phyloP scores from a whole-genome alignment of 192 early-diverging fungal genomes.

The Coemansia sp. region DNA sequence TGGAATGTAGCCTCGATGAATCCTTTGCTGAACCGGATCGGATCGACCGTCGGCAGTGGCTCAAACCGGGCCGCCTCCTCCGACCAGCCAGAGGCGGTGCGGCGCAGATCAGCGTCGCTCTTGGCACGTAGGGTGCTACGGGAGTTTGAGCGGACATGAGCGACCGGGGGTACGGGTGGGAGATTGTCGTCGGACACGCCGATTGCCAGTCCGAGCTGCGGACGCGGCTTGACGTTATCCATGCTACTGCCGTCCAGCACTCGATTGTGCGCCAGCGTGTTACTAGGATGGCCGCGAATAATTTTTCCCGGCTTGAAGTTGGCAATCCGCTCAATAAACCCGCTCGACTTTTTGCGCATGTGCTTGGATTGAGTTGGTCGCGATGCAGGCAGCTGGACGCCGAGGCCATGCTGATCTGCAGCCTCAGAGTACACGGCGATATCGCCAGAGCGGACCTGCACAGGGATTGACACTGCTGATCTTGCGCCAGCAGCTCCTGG shows the following conservation, averaged over 20 bases:
- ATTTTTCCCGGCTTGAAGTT: constrained; percentile 12
- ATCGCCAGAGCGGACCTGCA: neutral
- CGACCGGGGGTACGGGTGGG: neutral
- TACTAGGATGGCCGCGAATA: neutral
- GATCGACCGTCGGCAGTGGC: constrained; percentile 37
- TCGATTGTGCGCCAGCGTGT: neutral
- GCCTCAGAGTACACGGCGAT: neutral
- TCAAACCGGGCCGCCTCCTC: constrained; percentile 16
- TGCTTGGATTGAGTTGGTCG: constrained; percentile 4
- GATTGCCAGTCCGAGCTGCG: constrained; percentile 24
- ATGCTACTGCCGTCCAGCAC: neutral
- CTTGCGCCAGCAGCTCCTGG: neutral
- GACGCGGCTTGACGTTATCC: constrained; percentile 37
- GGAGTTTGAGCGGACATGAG: neutral
- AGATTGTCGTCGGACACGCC: neutral
- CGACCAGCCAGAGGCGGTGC: constrained; percentile 16
- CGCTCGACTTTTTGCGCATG: constrained; percentile 34
- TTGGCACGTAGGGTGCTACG: constrained; percentile 11
- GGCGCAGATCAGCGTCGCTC: constrained; percentile 19
- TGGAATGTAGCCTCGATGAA: constrained; percentile 38
- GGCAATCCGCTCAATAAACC: constrained; percentile 35
- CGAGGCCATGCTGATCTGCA: neutral
- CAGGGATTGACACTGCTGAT: neutral
- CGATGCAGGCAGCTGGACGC: neutral
- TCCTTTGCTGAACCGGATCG: constrained; percentile 47